These are phyloP conservation scores for Aspergillus sp. DNA, from an alignment of 2,329 filamentous ascomycete genomes.

Conservation along the genomic window DNA sequence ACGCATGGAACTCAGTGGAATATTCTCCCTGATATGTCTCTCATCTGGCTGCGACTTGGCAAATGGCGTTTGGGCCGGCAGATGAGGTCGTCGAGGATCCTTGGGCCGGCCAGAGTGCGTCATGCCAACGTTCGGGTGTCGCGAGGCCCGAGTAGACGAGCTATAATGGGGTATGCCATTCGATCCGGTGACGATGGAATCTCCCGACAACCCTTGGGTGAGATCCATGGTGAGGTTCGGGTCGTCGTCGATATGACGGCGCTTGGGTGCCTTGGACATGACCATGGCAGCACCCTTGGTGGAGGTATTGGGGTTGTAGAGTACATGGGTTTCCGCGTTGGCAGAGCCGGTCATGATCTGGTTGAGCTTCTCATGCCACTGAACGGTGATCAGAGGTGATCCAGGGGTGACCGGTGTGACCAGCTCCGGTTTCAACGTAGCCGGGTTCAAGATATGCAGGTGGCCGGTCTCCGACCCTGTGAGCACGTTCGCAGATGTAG, in stretches of 20 bases:
- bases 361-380: slow-evolving; percentile 94
- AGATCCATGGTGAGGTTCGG: slow-evolving; percentile 82
- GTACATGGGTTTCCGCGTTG: slow-evolving; percentile 82
- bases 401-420: slow-evolving; percentile 87
- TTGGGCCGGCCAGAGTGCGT: slow-evolving; percentile 74
- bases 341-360: slow-evolving; percentile 94
- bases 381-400: slow-evolving; percentile 75
- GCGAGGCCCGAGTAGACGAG: slow-evolving; percentile 60
- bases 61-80: slow-evolving; percentile 84
- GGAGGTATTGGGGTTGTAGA: slow-evolving; percentile 87
- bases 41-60: slow-evolving; percentile 87
- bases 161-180: slow-evolving; percentile 73
- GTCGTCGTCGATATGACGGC: slow-evolving; percentile 92
- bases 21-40: slow-evolving; percentile 81
- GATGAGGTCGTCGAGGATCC: slow-evolving; percentile 81
- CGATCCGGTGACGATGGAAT: slow-evolving; percentile 72
- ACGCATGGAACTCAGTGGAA: slow-evolving; percentile 86
- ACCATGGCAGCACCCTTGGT: slow-evolving; percentile 78
- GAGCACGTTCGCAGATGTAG: slow-evolving; percentile 78
- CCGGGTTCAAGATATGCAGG: slow-evolving; percentile 89
- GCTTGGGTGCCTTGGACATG: slow-evolving; percentile 91
- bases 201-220: slow-evolving; percentile 75
- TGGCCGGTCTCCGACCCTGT: slow-evolving; percentile 84
- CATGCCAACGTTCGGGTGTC: slow-evolving; percentile 69
- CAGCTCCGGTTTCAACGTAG: slow-evolving; percentile 79